Evolutionary conservation across 2,329 filamentous ascomycete genomes (phyloP).

Genomic region (Sarocladiaceae sp.): DNA sequence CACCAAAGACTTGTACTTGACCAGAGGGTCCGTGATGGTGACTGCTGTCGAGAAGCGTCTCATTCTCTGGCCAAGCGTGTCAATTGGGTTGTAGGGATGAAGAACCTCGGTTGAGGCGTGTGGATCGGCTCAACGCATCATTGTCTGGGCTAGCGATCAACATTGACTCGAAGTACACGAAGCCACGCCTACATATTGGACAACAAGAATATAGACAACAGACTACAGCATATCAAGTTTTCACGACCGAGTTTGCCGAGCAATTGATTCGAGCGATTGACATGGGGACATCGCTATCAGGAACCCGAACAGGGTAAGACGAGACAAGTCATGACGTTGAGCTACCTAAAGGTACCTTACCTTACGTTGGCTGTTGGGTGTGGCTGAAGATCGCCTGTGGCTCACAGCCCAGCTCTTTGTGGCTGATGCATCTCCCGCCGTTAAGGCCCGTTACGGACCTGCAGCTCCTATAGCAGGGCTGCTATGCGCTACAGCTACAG

Average conservation of each 20-base stretch:
- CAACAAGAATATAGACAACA: background rate
- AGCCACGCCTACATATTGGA: too few species aligned
- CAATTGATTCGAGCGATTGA: too few species aligned
- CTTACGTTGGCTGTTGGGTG: background rate
- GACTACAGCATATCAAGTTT: too few species aligned
- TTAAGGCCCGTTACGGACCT: conserved; percentile 7
- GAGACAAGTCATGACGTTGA: too few species aligned
- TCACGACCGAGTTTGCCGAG: too few species aligned
- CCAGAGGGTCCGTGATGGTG: conserved; percentile 64
- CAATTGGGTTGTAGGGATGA: background rate
- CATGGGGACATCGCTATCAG: too few species aligned
- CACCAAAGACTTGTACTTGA: conserved; percentile 68
- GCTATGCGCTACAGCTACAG: too few species aligned
- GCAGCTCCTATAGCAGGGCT: too few species aligned
- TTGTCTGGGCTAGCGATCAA: too few species aligned
- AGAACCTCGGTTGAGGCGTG: conserved; percentile 1
- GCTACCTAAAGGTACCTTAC: background rate
- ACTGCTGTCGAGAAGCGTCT: conserved; percentile 41
- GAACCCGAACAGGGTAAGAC: too few species aligned
- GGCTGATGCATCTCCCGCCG: conserved; percentile 1
- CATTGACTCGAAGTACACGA: background rate
- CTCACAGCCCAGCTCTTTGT: background rate
- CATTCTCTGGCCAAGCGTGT: conserved; percentile 15
- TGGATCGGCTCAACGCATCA: conserved; percentile 4
- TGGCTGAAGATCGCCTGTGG: too few species aligned